Conservation (phyloP, 208 protist species). For the Vickermania ingenoplastis region DNA sequence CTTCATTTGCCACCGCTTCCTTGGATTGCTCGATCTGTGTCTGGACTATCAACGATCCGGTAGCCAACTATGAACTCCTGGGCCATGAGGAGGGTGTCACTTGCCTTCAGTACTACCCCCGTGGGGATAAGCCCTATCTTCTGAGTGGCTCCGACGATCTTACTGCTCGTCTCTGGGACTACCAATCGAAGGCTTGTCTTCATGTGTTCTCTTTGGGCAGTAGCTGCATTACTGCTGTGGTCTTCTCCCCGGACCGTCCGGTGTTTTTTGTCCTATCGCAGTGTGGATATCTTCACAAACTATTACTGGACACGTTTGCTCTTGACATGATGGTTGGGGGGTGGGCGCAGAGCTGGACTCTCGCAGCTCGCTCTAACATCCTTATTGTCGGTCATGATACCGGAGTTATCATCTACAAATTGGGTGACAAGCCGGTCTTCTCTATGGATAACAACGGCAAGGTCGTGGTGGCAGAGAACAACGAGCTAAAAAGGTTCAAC, state of each 20-base stretch:
- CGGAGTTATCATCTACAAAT: slow-evolving; percentile 68
- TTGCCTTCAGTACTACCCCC: slow-evolving; percentile 96
- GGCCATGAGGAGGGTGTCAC: slow-evolving; percentile 99
- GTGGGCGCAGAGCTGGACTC: slow-evolving; percentile 80
- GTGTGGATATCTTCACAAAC: slow-evolving; percentile 91
- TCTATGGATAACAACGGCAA: slow-evolving; percentile 97
- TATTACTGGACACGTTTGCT: slow-evolving; percentile 94
- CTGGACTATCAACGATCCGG: slow-evolving; percentile 88
- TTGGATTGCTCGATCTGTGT: slow-evolving; percentile 96
- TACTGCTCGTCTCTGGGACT: slow-evolving; percentile 97
- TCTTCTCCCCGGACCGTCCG: slow-evolving; percentile 96
- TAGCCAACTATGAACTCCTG: slow-evolving; percentile 96
- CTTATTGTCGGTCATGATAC: slow-evolving; percentile 92
- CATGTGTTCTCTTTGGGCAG: slow-evolving; percentile 92
- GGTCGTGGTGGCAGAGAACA: slow-evolving; percentile 91
- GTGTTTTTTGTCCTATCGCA: slow-evolving; percentile 95
- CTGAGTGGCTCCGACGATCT: slow-evolving; percentile 96
- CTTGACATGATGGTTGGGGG: slow-evolving; percentile 92
- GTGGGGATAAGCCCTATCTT: slow-evolving; percentile 98
- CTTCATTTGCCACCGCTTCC: slow-evolving; percentile 96
- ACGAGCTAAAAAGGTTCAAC: slow-evolving; percentile 91
- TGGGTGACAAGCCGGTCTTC: slow-evolving; percentile 93
- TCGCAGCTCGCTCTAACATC: slow-evolving; percentile 71
- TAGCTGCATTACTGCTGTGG: slow-evolving; percentile 93
- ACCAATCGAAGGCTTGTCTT: slow-evolving; percentile 95